Percentiles rank a stretch among this genome's conserved stretches.
Conservation (phyloP, 805 yeast species). For the Schwanniomyces sp. region DNA sequence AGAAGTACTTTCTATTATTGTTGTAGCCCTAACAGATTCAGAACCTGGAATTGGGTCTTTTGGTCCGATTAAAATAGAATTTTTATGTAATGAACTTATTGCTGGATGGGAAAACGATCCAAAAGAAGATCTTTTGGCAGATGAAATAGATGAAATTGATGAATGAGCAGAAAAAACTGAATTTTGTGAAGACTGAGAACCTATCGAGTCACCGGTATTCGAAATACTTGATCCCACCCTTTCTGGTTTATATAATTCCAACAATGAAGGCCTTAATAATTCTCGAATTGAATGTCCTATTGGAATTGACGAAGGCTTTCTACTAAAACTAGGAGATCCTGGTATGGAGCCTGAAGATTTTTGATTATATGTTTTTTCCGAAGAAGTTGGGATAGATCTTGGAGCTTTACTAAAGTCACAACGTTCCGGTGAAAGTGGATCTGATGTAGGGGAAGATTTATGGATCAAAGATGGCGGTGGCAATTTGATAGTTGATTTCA, state of each 20-base stretch:
- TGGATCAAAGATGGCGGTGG: slow-evolving; percentile 22
- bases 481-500: slow-evolving; percentile 11
- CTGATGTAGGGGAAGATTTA: slow-evolving; percentile 6
- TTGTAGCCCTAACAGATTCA: background rate
- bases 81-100: slow-evolving; percentile 6
- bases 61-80: slow-evolving; percentile 17
- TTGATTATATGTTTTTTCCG: background rate
- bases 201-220: slow-evolving; percentile 19
- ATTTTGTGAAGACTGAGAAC: slow-evolving; percentile 24
- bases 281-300: slow-evolving; percentile 21
- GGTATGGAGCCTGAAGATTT: slow-evolving; percentile 8
- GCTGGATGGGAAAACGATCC: slow-evolving; percentile 26
- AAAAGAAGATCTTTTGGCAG: slow-evolving; percentile 26
- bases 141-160: slow-evolving; percentile 30
- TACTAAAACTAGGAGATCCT: slow-evolving; percentile 8
- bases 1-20: background rate
- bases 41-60: slow-evolving; percentile 12
- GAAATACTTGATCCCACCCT: slow-evolving; percentile 1
- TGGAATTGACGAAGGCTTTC: slow-evolving; percentile 17
- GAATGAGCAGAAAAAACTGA: slow-evolving; percentile 39
- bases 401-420: slow-evolving; percentile 9
- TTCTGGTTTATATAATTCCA: slow-evolving; percentile 27
- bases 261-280: slow-evolving; percentile 33
- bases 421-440: slow-evolving; percentile 4
- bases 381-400: slow-evolving; percentile 10